Percentiles rank a stretch among this genome's conserved stretches.
Evolutionary conservation across 2,329 filamentous ascomycete species (phyloP).

Genomic region (Fusarium duplospermum): DNA sequence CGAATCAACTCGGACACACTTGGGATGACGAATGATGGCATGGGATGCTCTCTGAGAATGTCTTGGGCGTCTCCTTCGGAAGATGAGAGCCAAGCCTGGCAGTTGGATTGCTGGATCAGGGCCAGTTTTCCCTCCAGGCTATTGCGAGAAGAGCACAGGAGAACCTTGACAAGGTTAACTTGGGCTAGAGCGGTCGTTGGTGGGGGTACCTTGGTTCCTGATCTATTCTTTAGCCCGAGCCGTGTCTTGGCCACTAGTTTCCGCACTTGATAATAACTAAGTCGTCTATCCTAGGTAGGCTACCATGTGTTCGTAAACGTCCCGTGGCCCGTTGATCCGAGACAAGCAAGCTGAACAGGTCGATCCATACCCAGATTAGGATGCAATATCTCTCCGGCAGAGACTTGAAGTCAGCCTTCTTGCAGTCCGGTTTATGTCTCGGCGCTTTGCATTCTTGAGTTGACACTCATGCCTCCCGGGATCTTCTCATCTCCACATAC

Average conservation of each 20-base stretch:
- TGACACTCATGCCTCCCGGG: not conserved
- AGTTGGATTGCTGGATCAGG: not conserved
- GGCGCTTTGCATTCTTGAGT: not conserved
- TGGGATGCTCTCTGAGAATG: not conserved
- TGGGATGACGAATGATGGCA: not conserved
- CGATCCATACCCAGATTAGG: too few relatives aligned
- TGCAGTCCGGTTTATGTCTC: not conserved
- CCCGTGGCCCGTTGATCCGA: not conserved
- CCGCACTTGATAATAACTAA: not conserved
- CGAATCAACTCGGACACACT: not conserved
- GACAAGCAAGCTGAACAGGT: not conserved
- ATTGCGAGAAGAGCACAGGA: not conserved
- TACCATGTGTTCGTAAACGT: not conserved
- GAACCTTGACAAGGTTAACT: not conserved
- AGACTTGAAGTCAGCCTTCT: not conserved
- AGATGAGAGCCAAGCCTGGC: not conserved
- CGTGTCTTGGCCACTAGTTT: not conserved
- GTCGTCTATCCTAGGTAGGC: not conserved
- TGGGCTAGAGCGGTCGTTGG: rapidly evolving
- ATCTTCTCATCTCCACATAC: not conserved
- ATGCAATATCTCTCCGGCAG: too few relatives aligned
- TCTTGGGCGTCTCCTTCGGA: not conserved
- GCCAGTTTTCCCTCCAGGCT: not conserved
- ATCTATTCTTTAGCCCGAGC: not conserved
- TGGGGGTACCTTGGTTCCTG: not conserved